Evolutionary conservation across 2,329 filamentous ascomycete species (phyloP).

Genomic region (Calonectria hawksworthii): DNA sequence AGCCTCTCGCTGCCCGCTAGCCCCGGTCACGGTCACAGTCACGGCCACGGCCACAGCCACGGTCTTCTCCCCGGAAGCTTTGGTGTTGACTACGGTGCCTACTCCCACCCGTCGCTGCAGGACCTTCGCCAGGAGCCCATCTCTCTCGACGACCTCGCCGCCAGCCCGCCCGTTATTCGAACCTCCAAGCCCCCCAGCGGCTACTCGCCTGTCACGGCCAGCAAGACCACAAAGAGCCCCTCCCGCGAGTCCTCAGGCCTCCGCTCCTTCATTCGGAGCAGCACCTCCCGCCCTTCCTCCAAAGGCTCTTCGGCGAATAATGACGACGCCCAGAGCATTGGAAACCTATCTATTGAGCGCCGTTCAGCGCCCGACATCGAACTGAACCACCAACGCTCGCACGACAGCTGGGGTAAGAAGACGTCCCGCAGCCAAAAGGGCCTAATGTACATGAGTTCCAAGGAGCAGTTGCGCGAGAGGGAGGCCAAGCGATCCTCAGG

Average conservation of each 20-base stretch:
- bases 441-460: constrained; percentile 81
- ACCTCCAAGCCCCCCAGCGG: constrained; percentile 87
- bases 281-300: constrained; percentile 69
- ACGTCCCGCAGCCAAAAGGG: constrained; percentile 67
- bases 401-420: constrained; percentile 75
- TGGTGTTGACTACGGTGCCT: constrained; percentile 81
- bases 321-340: constrained; percentile 73
- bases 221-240: constrained; percentile 62
- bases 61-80: constrained; percentile 66
- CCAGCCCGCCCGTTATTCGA: constrained; percentile 79
- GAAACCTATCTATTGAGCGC: constrained; percentile 74
- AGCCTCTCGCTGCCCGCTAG: constrained; percentile 73
- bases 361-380: constrained; percentile 63
- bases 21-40: constrained; percentile 53
- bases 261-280: constrained; percentile 71
- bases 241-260: constrained; percentile 66
- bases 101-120: constrained; percentile 65
- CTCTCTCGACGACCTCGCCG: constrained; percentile 72
- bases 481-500: constrained; percentile 67
- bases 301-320: constrained; percentile 68
- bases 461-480: constrained; percentile 74
- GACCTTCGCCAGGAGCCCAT: constrained; percentile 62
- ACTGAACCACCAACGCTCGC: constrained; percentile 66
- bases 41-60: constrained; percentile 43
- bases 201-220: constrained; percentile 73